Evolutionary conservation across 495 filamentous ascomycete species (phyloP).

Genomic region (Neurospora sp.): DNA sequence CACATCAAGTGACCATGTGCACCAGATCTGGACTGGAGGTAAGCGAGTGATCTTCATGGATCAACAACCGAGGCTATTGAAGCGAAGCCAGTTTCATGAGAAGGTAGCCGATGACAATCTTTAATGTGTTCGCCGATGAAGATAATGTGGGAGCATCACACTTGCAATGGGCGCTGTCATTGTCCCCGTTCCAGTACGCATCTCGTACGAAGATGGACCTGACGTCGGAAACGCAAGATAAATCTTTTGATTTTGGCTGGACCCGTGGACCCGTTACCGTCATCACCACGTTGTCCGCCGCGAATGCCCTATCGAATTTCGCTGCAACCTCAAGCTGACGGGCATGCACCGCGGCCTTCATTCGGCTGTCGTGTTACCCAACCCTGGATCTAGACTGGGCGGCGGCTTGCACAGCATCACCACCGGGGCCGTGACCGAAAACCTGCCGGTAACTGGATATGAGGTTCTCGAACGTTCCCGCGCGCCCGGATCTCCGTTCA

Average conservation of each 20-base stretch:
- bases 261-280: not conserved
- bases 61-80: too few species aligned
- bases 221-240: not conserved
- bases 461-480: not conserved
- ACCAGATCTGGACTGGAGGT: not conserved
- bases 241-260: not conserved
- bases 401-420: not conserved
- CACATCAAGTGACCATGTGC: not conserved
- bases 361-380: not conserved
- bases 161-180: too few species aligned
- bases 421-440: not conserved
- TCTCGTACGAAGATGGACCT: too few species aligned
- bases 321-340: not conserved
- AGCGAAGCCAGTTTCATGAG: too few species aligned
- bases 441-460: not conserved
- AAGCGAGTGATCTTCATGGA: too few species aligned
- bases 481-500: not conserved
- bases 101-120: too few species aligned
- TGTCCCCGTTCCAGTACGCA: too few species aligned
- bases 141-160: too few species aligned
- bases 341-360: not conserved
- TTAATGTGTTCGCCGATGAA: too few species aligned
- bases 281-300: too few species aligned
- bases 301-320: not conserved
- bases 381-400: not conserved